phyloP scores from a whole-genome alignment of 2,329 filamentous ascomycete species.

The Colletotrichum sp. region DNA sequence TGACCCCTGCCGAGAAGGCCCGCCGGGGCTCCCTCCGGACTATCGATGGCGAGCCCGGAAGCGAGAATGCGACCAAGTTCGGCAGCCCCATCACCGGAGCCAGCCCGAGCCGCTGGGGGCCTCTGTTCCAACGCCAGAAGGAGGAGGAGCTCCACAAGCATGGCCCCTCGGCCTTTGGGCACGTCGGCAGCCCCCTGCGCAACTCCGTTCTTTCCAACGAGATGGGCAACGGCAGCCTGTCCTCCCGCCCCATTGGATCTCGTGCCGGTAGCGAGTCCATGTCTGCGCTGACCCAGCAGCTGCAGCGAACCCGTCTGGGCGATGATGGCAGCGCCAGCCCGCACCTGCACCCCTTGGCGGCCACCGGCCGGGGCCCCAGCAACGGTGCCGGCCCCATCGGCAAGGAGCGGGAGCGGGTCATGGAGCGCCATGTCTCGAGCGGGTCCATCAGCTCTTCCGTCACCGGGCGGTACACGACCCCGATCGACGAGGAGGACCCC shows the following conservation, averaged over 20 bases:
- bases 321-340: slow-evolving; percentile 53
- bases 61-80: slow-evolving; percentile 59
- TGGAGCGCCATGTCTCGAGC: slow-evolving; percentile 65
- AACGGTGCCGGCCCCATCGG: slow-evolving; percentile 42
- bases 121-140: slow-evolving; percentile 64
- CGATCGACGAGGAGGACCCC: slow-evolving; percentile 69
- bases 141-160: slow-evolving; percentile 55
- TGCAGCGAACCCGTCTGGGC: slow-evolving; percentile 63
- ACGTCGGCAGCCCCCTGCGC: slow-evolving; percentile 69
- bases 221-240: slow-evolving; percentile 42
- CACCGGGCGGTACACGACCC: slow-evolving; percentile 65
- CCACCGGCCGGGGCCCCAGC: slow-evolving; percentile 44
- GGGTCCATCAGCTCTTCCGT: slow-evolving; percentile 60
- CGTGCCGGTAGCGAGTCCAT: slow-evolving; percentile 56
- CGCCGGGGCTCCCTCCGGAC: slow-evolving; percentile 64
- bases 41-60: slow-evolving; percentile 54
- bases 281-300: slow-evolving; percentile 65
- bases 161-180: slow-evolving; percentile 63
- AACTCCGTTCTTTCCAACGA: slow-evolving; percentile 66
- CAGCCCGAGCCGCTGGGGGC: slow-evolving; percentile 66
- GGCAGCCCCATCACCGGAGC: slow-evolving; percentile 62
- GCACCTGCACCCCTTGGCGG: slow-evolving; percentile 54
- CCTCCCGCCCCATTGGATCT: slow-evolving; percentile 43
- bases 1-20: slow-evolving; percentile 72
- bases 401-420: slow-evolving; percentile 41